A percentile compares a stretch with the other conserved stretches of the same genome.
Evolutionary conservation across 768 basidiomycete genomes (phyloP).

Genomic region (Phylloporus arenicola): DNA sequence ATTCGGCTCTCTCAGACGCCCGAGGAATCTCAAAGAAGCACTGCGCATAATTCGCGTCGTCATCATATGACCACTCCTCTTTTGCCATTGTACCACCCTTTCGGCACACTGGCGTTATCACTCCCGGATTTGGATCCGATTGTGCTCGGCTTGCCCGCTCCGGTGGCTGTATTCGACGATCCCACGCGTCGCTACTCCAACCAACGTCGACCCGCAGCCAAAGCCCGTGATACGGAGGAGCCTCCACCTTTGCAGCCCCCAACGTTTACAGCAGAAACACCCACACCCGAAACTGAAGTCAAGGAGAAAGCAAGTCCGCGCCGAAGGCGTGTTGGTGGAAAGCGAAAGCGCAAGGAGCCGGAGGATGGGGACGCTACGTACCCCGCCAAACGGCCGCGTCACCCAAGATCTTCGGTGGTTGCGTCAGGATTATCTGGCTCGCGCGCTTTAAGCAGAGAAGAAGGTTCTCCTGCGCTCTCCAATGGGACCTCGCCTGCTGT

Average conservation of each 20-base stretch:
- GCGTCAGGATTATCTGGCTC: slow-evolving; percentile 9
- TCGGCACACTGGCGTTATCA: slow-evolving; percentile 57
- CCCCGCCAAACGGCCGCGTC: slow-evolving; percentile 62
- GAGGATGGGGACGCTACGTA: slow-evolving; percentile 66
- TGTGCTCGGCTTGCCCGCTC: slow-evolving; percentile 50
- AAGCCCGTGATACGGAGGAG: slow-evolving; percentile 45
- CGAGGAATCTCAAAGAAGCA: slow-evolving; percentile 12
- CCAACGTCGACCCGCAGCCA: slow-evolving; percentile 44
- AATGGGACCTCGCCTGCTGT: slow-evolving; percentile 22
- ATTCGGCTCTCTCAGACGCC: slow-evolving; percentile 8
- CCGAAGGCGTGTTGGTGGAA: slow-evolving; percentile 41
- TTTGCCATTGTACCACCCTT: slow-evolving; percentile 65
- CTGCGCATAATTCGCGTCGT: slow-evolving; percentile 13
- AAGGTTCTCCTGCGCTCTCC: slow-evolving; percentile 37
- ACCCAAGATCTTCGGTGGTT: slow-evolving; percentile 36
- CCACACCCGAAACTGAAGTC: slow-evolving; percentile 24
- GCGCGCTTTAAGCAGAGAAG: slow-evolving; percentile 32
- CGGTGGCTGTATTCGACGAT: slow-evolving; percentile 41
- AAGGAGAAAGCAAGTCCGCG: slow-evolving; percentile 47
- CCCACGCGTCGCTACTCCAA: slow-evolving; percentile 38
- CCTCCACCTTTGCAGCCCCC: slow-evolving; percentile 9
- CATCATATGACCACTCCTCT: slow-evolving; percentile 35
- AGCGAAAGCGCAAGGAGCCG: slow-evolving; percentile 53
- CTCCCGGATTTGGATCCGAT: slow-evolving; percentile 59
- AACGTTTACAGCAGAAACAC: slow-evolving; percentile 6